Evolutionary conservation across 2,329 filamentous ascomycete genomes (phyloP), one percentile per base, ranked within the genome.

Genomic region (Fusarium poae): DNA sequence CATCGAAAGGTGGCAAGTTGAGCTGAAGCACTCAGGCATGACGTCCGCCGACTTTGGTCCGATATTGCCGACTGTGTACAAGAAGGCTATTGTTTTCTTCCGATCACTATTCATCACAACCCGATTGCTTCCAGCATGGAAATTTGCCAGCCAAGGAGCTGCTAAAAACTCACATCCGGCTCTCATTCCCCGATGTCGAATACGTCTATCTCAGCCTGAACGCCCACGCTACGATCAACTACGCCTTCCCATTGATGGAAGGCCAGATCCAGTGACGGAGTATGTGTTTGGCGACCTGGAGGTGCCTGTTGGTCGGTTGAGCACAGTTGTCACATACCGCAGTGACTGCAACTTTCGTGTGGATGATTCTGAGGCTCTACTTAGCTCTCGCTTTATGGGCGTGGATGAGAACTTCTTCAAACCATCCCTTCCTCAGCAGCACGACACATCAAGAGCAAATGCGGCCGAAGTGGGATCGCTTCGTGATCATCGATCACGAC

Each of bases 61-160:
- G 13, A 84, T 82, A 32, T 82, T 98, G 52, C 94, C 96, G 16
- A 95, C 93, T 53, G 90, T 97, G 61, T 99, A 99, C 85, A 99
- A 99, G 82, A 96, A 97, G 81, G 93, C 92, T 73, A 97, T 99
- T 68, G 92, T 98, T 71, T 89, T 97, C 73, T 97, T 98, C 80
- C 88, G 96, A 63, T 94, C 94, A 3, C 85, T 99, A 45, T 97
- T 92, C 78, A 89, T 92, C 50, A 92, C 92, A 56, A 88, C 93
- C 40, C 91, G 92, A 73, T 87, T 97, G 65, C 82, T 97, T 65
- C 96, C 96, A 4, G 89, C 92, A 25, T 97, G 92, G 90, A 97
- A 91, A 80, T 91, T 97, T 75, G 89, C 85, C 40, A 87, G 91
- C 75, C 91, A 92, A 74, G 89, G 88, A 51, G 85, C 92, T 67